phyloP scores from a whole-genome alignment of 1,139 yeast species.

The Saccharomyces hybrid region DNA sequence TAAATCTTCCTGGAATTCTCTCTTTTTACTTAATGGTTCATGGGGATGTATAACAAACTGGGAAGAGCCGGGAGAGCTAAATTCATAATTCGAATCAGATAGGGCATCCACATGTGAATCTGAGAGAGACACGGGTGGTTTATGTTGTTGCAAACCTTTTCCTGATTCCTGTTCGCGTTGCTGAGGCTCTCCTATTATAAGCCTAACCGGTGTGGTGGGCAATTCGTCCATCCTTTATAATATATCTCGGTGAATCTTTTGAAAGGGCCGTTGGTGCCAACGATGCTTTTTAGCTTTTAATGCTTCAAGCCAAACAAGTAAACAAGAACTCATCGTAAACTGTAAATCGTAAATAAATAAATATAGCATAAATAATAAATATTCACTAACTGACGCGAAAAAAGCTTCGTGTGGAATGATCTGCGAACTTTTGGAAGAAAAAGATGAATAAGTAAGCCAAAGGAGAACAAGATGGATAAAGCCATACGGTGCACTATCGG shows the following conservation, averaged over 20 bases:
- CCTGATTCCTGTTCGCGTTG: neutral
- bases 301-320: neutral
- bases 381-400: neutral
- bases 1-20: neutral
- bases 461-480: constrained; percentile 1
- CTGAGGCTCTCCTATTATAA: neutral
- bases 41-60: constrained; percentile 15
- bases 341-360: neutral
- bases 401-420: neutral
- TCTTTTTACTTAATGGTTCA: constrained; percentile 15
- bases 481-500: neutral
- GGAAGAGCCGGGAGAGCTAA: neutral
- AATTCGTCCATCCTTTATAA: neutral
- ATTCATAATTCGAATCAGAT: neutral
- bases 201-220: neutral
- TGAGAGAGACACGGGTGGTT: neutral
- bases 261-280: neutral
- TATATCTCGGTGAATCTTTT: neutral
- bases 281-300: neutral
- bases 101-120: no score
- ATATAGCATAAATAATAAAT: neutral
- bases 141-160: neutral
- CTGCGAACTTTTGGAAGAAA: neutral
- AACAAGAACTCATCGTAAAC: neutral
- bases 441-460: neutral